Base-by-base conservation (phyloP, 768 basidiomycete genomes). In the Dendrothele bispora region DNA sequence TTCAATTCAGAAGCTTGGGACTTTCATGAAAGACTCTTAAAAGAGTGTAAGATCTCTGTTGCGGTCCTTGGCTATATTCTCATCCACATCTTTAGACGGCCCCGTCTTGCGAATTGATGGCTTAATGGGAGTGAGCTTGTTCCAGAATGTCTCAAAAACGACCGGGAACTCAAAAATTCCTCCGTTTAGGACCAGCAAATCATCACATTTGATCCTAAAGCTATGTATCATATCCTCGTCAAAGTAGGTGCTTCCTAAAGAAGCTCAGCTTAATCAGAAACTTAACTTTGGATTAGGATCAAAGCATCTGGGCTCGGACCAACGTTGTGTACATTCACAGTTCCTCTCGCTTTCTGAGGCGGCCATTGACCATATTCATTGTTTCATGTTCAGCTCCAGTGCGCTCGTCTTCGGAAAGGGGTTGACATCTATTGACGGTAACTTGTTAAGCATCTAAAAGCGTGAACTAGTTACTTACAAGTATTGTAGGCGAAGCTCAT, bases 401-500 rank as follows among this genome's bases (percentile, higher is more conserved):
- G 11, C 6, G 5, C 21, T 27, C 8, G 28, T 43, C 3, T 43
- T 43, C 15, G 42, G 42, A 29, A 43, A 43, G 21, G 42, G 42
- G 15, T 20, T 43, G 21, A 5, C 30, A 14, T 20, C 26, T 14
- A 43, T 29, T 14, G 26, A 27, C 8, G 42, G 42, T 43, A 18
- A 30, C 14, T 30, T 10, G 10, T n/a, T n/a, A n/a, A n/a, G n/a
- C n/a, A n/a, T n/a, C n/a, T n/a, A n/a, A n/a, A n/a, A n/a, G n/a
- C n/a, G n/a, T n/a, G n/a, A n/a, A n/a, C n/a, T 32, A 10, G n/a
- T 32, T 32, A 10, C 10, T 29, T 30, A 14, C 5, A 20, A 29
- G 8, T 42, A 11, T 17, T 28, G 39, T 8, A 40, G 10, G 39
- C 3, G 8, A 30, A 28, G 11, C 60, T n/a, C 67, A 68, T 42